Base-by-base conservation (phyloP, 768 basidiomycete species). In the Megacollybia marginata region DNA sequence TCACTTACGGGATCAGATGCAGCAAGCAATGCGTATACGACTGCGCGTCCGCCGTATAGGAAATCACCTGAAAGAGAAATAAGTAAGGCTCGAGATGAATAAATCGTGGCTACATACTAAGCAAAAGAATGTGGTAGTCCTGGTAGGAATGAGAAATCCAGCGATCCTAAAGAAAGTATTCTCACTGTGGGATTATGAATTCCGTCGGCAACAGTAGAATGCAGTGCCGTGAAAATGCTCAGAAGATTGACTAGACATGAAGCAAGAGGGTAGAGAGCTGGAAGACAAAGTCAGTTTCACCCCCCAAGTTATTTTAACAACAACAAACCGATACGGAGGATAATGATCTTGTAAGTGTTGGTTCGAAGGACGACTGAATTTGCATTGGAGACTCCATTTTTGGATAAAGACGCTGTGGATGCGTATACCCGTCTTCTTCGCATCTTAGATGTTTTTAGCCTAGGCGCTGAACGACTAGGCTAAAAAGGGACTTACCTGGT, bases 401-500 rank as follows among this genome's bases (percentile, higher is more conserved):
- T 44, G n/a, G 44, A 13, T 28, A 28, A 3, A 28, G 23, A 28
- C 23, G 23, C 23, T 6, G 23, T 28, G 6, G 23, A 28, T 3
- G 23, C 23, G 6, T 28, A 28, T 6, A 28, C 23, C 23, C 23
- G 23, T 28, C 23, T 28, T 28, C 23, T 28, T 28, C 23, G 23
- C 23, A 28, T 28, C 23, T n/a, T 28, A 28, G 6, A 28, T 28
- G 6, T 28, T 28, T 40, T 13, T 15, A 8, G 18, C n/a, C n/a
- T n/a, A n/a, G 18, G 18, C 38, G 15, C 8, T 40, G 3, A 13
- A 13, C 18, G 38, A 18, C 13, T 28, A 28, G 23, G 4, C 15
- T 40, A 13, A 18, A 40, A 4, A 40, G 15, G 18, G 18, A 40
- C 58, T 48, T 47, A 64, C 62, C 47, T 65, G 57, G 45, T 58